These are phyloP conservation scores for Coemansia sp. DNA, from an alignment of 192 early-diverging fungal species.

Conservation along the genomic window DNA sequence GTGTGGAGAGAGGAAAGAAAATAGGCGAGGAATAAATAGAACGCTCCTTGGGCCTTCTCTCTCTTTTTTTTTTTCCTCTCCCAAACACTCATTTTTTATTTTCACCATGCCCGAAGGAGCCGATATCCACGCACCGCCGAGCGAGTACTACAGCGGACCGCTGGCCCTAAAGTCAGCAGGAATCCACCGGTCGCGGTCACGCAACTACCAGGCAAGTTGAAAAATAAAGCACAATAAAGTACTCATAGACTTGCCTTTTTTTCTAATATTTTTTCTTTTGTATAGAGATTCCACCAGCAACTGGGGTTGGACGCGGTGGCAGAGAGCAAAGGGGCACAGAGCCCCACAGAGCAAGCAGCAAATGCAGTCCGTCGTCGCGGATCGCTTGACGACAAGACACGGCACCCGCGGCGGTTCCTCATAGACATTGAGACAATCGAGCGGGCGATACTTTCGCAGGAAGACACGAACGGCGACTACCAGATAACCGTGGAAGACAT, in stretches of 20 bases:
- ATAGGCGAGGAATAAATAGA: background rate
- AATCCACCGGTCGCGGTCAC: conserved; percentile 31
- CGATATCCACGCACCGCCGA: conserved; percentile 34
- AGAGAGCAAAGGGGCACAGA: no score
- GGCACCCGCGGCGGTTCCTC: conserved; percentile 69
- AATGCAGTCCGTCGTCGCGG: conserved; percentile 47
- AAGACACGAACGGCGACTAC: conserved; percentile 92
- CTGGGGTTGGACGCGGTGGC: no score
- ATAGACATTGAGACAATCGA: conserved; percentile 85
- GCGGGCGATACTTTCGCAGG: conserved; percentile 77
- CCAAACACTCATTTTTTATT: background rate
- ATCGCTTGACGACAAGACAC: conserved; percentile 61
- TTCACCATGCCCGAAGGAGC: conserved; percentile 9
- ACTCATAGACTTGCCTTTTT: no score
- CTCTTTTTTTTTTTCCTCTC: background rate
- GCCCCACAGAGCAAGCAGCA: no score
- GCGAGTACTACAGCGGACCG: conserved; percentile 39
- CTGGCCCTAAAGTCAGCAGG: conserved; percentile 16
- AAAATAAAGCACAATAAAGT: background rate
- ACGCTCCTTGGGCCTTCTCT: no score
- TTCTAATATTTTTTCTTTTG: no score
- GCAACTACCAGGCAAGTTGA: conserved; percentile 38
- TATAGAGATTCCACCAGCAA: background rate
- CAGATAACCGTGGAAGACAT: conserved; percentile 92
- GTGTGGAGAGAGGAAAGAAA: background rate